These are phyloP conservation scores for Wickerhamomyces tratensis DNA, from an alignment of 805 yeast genomes.

Conservation along the genomic window DNA sequence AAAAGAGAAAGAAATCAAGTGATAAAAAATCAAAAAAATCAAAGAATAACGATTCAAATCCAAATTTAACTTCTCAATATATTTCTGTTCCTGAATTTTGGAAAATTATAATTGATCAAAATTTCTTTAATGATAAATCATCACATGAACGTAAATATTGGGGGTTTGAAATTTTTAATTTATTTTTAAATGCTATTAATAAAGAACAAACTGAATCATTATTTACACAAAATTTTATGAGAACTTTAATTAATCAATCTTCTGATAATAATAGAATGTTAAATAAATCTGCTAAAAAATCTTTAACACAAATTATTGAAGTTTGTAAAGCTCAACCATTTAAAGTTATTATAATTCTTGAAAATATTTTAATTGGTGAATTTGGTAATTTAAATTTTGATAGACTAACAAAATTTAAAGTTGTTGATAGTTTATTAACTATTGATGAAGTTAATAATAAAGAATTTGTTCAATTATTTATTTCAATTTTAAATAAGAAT, in stretches of 20 bases:
- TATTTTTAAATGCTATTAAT: conserved; percentile 27
- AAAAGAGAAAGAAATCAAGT: conserved; percentile 31
- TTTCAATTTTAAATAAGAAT: conserved; percentile 8
- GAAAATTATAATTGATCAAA: conserved; percentile 71
- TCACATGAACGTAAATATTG: conserved; percentile 81
- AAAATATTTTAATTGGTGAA: conserved; percentile 28
- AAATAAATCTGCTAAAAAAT: conserved; percentile 53
- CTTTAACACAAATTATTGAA: conserved; percentile 33
- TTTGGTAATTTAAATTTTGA: conserved; percentile 68
- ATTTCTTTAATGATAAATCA: conserved; percentile 63
- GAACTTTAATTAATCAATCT: conserved; percentile 70
- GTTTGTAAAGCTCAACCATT: conserved; percentile 27
- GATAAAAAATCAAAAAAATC: conserved; percentile 16
- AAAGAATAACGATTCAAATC: conserved; percentile 12
- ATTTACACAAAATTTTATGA: conserved; percentile 56
- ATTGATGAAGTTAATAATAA: conserved; percentile 5
- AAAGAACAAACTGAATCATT: conserved; percentile 18
- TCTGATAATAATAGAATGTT: conserved; percentile 56
- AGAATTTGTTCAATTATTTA: conserved; percentile 8
- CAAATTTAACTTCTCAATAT: conserved; percentile 9
- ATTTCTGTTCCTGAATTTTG: conserved; percentile 59
- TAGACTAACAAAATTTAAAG: conserved; percentile 62
- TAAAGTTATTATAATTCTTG: conserved; percentile 22
- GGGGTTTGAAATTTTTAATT: conserved; percentile 69
- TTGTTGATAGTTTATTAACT: conserved; percentile 36